Evolutionary conservation across 163 green algal species (phyloP).

Genomic region (Botryococcus braunii): DNA sequence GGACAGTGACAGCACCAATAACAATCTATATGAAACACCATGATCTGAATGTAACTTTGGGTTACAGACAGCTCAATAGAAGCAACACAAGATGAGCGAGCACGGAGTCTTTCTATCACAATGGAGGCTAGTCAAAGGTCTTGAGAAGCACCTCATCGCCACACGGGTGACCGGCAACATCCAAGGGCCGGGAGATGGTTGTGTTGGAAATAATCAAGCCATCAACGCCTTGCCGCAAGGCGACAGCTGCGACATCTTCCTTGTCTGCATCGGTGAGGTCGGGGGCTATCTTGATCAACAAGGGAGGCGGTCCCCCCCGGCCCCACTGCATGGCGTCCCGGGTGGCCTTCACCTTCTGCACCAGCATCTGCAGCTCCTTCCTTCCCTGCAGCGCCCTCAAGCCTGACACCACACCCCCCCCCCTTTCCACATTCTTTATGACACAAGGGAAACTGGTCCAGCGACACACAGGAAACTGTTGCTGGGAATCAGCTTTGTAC

Average conservation of each 20-base stretch:
- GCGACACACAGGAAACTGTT: neutral
- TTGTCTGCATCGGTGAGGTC: constrained; percentile 79
- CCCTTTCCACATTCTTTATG: neutral
- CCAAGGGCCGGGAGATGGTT: constrained; percentile 75
- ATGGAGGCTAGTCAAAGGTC: too few relatives aligned
- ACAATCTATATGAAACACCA: too few relatives aligned
- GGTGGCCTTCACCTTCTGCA: constrained; percentile 56
- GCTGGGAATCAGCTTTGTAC: too few relatives aligned
- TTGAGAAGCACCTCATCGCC: constrained; percentile 56
- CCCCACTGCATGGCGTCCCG: constrained; percentile 54
- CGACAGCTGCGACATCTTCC: constrained; percentile 78
- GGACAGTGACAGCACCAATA: too few relatives aligned
- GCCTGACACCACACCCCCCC: constrained; percentile 33
- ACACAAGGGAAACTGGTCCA: neutral
- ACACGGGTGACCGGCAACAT: constrained; percentile 43
- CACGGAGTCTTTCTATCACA: too few relatives aligned
- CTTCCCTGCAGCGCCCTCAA: constrained; percentile 79
- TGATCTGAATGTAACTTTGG: too few relatives aligned
- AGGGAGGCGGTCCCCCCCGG: constrained; percentile 55
- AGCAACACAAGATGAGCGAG: too few relatives aligned
- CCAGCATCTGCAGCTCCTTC: constrained; percentile 71
- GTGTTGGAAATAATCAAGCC: constrained; percentile 94
- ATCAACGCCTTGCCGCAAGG: constrained; percentile 57
- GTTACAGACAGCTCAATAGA: too few relatives aligned
- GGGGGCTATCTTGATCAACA: constrained; percentile 89